These are phyloP conservation scores for Cymbidium sinense DNA, from an alignment of 106 monocot genomes.

Conservation along the genomic window DNA sequence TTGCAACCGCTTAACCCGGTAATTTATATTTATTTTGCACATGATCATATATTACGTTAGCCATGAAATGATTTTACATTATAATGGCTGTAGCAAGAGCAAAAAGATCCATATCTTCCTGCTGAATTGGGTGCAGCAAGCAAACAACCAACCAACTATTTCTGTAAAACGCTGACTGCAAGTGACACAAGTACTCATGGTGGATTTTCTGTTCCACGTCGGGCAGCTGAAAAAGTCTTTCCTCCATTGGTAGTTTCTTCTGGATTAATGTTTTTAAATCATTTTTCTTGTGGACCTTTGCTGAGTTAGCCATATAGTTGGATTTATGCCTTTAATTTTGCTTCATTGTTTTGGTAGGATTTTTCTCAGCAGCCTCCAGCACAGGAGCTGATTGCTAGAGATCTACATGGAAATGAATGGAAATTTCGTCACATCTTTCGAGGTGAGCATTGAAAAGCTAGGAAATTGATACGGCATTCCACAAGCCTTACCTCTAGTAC, in stretches of 20 bases:
- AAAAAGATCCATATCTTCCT: slow-evolving; percentile 72
- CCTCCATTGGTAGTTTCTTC: slow-evolving; percentile 44
- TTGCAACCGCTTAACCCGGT: slow-evolving; percentile 78
- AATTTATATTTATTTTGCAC: slow-evolving; percentile 11
- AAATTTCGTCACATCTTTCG: slow-evolving; percentile 94
- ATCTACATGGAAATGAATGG: slow-evolving; percentile 87
- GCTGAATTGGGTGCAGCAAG: slow-evolving; percentile 48
- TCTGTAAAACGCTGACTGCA: slow-evolving; percentile 82
- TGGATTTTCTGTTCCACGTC: slow-evolving; percentile 80
- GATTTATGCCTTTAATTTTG: background rate
- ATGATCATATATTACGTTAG: background rate
- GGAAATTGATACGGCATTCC: background rate
- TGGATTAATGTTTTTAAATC: background rate
- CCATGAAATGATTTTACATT: background rate
- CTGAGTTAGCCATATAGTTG: background rate
- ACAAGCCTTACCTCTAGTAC: background rate
- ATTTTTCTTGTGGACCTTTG: background rate
- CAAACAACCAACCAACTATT: slow-evolving; percentile 88
- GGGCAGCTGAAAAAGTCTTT: slow-evolving; percentile 83
- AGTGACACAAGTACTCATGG: slow-evolving; percentile 83
- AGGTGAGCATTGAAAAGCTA: slow-evolving; percentile 24
- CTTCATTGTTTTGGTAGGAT: slow-evolving; percentile 33
- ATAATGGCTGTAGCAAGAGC: slow-evolving; percentile 48
- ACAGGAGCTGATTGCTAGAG: slow-evolving; percentile 78
- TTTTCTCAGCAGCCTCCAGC: slow-evolving; percentile 80